Evolutionary conservation across 495 filamentous ascomycete species (phyloP).

Genomic region (Daldinia caldariorum): DNA sequence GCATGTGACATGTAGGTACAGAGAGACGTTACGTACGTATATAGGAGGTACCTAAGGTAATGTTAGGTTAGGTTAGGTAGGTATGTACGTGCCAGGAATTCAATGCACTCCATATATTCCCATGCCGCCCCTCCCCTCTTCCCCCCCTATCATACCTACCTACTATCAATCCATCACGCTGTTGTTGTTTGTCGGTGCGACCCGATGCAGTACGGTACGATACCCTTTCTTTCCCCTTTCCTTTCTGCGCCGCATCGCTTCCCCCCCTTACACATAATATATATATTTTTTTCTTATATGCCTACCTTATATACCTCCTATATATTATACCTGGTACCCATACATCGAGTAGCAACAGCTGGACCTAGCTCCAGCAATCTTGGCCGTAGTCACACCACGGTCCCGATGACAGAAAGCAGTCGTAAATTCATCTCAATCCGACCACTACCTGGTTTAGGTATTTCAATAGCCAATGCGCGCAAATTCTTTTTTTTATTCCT

Average conservation of each 20-base stretch:
- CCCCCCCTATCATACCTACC: too few relatives aligned
- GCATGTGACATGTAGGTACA: too few relatives aligned
- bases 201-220: neutral
- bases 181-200: neutral
- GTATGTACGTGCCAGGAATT: neutral
- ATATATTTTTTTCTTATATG: neutral
- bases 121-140: neutral
- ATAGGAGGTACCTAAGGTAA: too few relatives aligned
- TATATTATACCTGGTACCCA: too few relatives aligned
- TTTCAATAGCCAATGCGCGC: neutral
- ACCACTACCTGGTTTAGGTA: too few relatives aligned
- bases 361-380: neutral
- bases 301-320: neutral
- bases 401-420: conserved; percentile 1
- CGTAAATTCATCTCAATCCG: neutral
- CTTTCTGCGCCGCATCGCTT: neutral
- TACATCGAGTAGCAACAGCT: neutral
- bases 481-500: neutral
- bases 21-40: too few relatives aligned
- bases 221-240: neutral
- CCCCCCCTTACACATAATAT: neutral
- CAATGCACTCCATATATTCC: neutral
- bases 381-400: neutral
- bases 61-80: too few relatives aligned
- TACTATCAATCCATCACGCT: neutral